A percentile compares a stretch with the other conserved stretches of the same genome.
These are phyloP conservation scores for Epichloe sibirici DNA, from an alignment of 2,329 filamentous ascomycete genomes.

Conservation along the genomic window DNA sequence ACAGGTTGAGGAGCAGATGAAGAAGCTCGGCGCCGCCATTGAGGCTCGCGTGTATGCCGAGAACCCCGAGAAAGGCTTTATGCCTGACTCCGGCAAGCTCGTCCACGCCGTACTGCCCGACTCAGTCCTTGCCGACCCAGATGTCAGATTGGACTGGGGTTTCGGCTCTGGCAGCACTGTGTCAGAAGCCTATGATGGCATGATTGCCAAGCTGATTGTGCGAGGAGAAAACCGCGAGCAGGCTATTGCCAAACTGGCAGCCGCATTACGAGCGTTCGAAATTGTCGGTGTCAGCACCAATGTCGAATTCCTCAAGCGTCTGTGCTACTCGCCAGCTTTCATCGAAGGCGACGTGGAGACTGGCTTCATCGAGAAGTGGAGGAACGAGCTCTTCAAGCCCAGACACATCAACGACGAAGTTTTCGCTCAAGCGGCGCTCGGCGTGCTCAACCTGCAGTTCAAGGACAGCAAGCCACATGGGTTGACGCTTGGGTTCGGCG, in stretches of 20 bases:
- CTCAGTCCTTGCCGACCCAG: conserved; percentile 45
- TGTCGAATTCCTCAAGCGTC: conserved; percentile 86
- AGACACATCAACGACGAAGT: conserved; percentile 55
- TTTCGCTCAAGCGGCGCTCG: conserved; percentile 77
- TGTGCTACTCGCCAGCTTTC: conserved; percentile 74
- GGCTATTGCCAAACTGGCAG: conserved; percentile 69
- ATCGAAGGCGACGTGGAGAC: conserved; percentile 84
- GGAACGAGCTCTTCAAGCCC: conserved; percentile 61
- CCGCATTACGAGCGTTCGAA: conserved; percentile 78
- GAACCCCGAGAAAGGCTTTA: conserved; percentile 81
- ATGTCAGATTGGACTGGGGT: conserved; percentile 84
- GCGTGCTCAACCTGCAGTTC: conserved; percentile 45
- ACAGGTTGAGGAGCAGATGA: conserved; percentile 63
- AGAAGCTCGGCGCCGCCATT: conserved; percentile 69
- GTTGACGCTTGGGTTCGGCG: conserved; percentile 42
- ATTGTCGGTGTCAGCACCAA: conserved; percentile 90
- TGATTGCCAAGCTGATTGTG: conserved; percentile 97
- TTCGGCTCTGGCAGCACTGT: conserved; percentile 87
- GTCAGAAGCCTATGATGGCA: conserved; percentile 91
- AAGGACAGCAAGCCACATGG: conserved; percentile 31
- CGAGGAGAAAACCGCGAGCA: conserved; percentile 65
- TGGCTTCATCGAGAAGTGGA: conserved; percentile 87
- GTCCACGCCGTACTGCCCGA: conserved; percentile 69
- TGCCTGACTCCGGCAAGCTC: conserved; percentile 83
- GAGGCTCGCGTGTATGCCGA: conserved; percentile 96